phyloP scores from a whole-genome alignment of 1,139 yeast species.

The Yamadazyma dushanensis region DNA sequence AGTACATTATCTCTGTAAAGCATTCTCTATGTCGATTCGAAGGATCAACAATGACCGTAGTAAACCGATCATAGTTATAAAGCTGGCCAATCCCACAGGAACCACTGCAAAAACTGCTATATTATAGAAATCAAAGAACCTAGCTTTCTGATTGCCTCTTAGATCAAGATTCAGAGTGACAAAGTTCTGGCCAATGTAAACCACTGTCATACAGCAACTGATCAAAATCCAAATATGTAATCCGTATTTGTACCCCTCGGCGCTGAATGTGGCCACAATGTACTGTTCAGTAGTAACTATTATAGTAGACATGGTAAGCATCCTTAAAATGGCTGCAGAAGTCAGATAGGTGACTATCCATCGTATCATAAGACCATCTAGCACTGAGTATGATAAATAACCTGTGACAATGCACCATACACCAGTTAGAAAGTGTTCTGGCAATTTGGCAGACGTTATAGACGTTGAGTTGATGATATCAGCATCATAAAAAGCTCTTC shows the following conservation, averaged over 20 bases:
- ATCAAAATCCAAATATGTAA: conserved; percentile 90
- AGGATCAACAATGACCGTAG: conserved; percentile 72
- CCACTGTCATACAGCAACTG: conserved; percentile 79
- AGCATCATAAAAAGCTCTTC: conserved; percentile 37
- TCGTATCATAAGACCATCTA: conserved; percentile 87
- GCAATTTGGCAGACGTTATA: conserved; percentile 55
- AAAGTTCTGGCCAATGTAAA: conserved; percentile 84
- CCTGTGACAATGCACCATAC: conserved; percentile 87
- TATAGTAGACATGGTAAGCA: conserved; percentile 77
- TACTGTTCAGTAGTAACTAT: conserved; percentile 71
- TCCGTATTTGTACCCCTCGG: conserved; percentile 56
- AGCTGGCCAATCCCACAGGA: conserved; percentile 94
- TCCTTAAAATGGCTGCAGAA: conserved; percentile 83
- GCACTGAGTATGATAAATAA: conserved; percentile 76
- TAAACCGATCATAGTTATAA: conserved; percentile 84
- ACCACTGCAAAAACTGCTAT: conserved; percentile 95
- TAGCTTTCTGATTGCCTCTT: conserved; percentile 39
- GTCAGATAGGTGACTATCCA: conserved; percentile 93
- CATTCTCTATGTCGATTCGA: conserved; percentile 62
- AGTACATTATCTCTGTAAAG: conserved; percentile 2
- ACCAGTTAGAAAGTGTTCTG: conserved; percentile 71
- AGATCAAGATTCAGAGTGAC: conserved; percentile 81
- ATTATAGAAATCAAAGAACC: conserved; percentile 78
- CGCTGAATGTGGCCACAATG: conserved; percentile 57
- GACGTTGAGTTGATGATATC: conserved; percentile 17